Evolutionary conservation across 2,329 filamentous ascomycete species (phyloP).

Genomic region (Scorias spongiosa): DNA sequence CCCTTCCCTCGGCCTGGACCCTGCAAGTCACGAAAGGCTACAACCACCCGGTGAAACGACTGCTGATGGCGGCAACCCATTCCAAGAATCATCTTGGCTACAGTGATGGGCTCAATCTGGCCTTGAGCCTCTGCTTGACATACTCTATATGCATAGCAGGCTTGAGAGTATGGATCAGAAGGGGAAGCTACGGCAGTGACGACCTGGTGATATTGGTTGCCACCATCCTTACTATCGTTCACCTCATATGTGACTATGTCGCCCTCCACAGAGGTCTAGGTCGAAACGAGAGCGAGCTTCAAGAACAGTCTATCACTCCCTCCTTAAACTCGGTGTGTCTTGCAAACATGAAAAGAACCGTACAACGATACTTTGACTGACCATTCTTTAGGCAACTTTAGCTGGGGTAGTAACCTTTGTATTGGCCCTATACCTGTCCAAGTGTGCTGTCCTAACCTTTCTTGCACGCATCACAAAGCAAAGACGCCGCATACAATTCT

Average conservation of each 20-base stretch:
- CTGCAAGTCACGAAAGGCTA: too few species aligned
- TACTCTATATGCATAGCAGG: conserved; percentile 17
- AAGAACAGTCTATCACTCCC: conserved; percentile 5
- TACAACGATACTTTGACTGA: neutral
- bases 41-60: too few species aligned
- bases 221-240: conserved; percentile 14
- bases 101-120: conserved; percentile 13
- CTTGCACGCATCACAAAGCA: conserved; percentile 18
- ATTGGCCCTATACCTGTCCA: conserved; percentile 16
- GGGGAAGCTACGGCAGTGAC: conserved; percentile 14
- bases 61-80: neutral
- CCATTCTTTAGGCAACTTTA: conserved; percentile 11
- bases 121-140: conserved; percentile 17
- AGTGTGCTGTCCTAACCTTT: conserved; percentile 18
- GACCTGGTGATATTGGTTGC: conserved; percentile 16
- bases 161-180: conserved; percentile 16
- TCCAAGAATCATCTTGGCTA: conserved; percentile 8
- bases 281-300: conserved; percentile 7
- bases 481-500: conserved; percentile 11
- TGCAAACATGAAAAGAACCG: neutral
- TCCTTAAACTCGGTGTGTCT: conserved; percentile 12
- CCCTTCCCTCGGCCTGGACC: too few species aligned
- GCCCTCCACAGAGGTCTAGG: conserved; percentile 15
- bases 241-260: conserved; percentile 15
- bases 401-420: conserved; percentile 16